Evolutionary conservation across 192 early-diverging fungal genomes (phyloP).

Genomic region (Coemansia sp.): DNA sequence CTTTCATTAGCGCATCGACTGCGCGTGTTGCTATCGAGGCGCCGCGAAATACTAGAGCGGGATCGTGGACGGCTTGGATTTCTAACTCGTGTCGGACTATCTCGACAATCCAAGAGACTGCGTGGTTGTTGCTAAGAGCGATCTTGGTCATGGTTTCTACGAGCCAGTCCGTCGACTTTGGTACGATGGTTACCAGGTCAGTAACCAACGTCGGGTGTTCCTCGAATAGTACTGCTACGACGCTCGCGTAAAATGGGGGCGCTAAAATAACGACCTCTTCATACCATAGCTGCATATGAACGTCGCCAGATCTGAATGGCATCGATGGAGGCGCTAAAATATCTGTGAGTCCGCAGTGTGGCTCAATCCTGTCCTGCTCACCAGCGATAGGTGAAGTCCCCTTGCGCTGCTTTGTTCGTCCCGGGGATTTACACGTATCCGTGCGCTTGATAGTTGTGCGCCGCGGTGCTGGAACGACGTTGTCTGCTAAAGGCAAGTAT

Average conservation of each 20-base stretch:
- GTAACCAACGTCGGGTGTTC: slow-evolving; percentile 37
- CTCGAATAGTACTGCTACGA: slow-evolving; percentile 27
- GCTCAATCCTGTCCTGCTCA: not conserved
- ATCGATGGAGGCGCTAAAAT: slow-evolving; percentile 10
- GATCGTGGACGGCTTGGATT: slow-evolving; percentile 36
- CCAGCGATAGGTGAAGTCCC: not conserved
- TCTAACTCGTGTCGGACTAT: slow-evolving; percentile 46
- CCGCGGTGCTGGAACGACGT: slow-evolving; percentile 2
- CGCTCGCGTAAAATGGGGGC: slow-evolving; percentile 21
- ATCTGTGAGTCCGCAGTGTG: not conserved
- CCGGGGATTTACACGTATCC: not conserved
- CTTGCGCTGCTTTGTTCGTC: not conserved
- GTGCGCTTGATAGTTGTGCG: not conserved
- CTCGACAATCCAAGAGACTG: slow-evolving; percentile 37
- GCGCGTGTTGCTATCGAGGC: slow-evolving; percentile 68
- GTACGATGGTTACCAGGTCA: slow-evolving; percentile 26
- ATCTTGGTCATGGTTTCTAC: slow-evolving; percentile 51
- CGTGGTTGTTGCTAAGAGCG: slow-evolving; percentile 20
- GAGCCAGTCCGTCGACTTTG: slow-evolving; percentile 50
- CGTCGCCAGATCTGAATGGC: slow-evolving; percentile 50
- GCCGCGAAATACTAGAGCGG: slow-evolving; percentile 57
- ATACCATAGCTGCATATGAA: slow-evolving; percentile 49
- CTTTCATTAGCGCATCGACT: slow-evolving; percentile 71
- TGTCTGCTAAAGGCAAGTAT: slow-evolving; percentile 25
- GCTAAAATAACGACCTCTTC: slow-evolving; percentile 46